Base-by-base conservation (phyloP, 306 rosid genomes). In the Acacia crassicarpa region DNA sequence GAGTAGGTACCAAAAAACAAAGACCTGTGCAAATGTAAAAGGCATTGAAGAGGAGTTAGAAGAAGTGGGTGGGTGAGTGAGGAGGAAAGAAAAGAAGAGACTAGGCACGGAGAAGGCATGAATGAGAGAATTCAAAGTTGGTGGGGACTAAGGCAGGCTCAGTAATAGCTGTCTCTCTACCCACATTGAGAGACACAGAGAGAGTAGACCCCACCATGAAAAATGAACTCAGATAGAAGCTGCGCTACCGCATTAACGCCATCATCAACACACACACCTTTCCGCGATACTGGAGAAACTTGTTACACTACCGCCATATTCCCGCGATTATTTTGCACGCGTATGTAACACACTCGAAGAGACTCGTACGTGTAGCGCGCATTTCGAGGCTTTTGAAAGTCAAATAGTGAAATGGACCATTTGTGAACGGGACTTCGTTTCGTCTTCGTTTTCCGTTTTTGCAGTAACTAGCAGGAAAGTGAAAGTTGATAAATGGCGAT, bases 131-230 rank as follows among this genome's bases (percentile, higher is more conserved):
- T 89, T 89, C 53, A 80, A 89, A 87, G 85, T 58, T 78, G 74
- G 94, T 89, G 90, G 92, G 97, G 89, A 84, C 90, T 38, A 76
- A 41, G 79, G 85, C 86, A 81, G 89, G 23, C 40, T 77, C 79
- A 84, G 86, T 87, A 88, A 85, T 91, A 90, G 98, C 94, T 90
- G 92, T 85, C 81, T 82, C 80, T 82, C 81, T 84, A 74, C 84
- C 67, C 71, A 69, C 78, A 63, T 43, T 25, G 16, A 48, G 80
- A 63, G 78, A 56, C 23, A 49, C 22, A 58, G 72, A 72, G 72
- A 67, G 80, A 74, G 81, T 75, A 86, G 90, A 80, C 81, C 87
- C 90, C 89, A 86, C 84, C 86, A 61, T 65, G 78, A 72, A 22
- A 81, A 41, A 74, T 71, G 35, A 72, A 83, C 81, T 72, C 69